Evolutionary conservation across 2,329 filamentous ascomycete genomes (phyloP), one percentile per base, ranked within the genome.

Genomic region (Dryadomyces sulphureus): DNA sequence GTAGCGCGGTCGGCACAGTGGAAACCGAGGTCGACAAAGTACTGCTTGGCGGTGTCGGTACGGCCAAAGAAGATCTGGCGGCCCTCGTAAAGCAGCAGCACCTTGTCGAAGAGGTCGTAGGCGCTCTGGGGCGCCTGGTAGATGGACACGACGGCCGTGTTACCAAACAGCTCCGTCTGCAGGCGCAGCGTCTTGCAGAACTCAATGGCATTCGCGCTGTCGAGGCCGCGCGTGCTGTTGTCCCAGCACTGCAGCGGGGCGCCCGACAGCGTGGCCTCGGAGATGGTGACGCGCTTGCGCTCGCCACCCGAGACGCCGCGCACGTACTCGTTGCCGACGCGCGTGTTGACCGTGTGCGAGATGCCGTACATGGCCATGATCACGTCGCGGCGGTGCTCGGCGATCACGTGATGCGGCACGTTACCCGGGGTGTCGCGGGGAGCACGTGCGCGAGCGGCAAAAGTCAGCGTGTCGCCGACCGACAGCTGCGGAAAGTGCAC

Each of bases 311-410:
- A 81, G 9, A 86, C 81, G 60, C 82, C 82, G 48, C 81, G 78
- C 30, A 86, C 66, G 57, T 77, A 86, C 60, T 86, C 81, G 61
- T 86, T 84, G 42, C 82, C 82, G 20, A 87, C 81, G n/a, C 72
- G 69, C 3, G 81, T 86, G 63, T 86, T 79, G 57, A 80, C 59
- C 1, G 81, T 86, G 62, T 87, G 81, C 12, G 73, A 72, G 52
- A 86, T 83, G 51, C 82, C 82, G 52, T 81, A 85, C 63, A 82
- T 77, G 54, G 81, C 80, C 81, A 85, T 84, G 51, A 81, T 72
- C 38, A 84, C 79, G 59, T 86, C 80, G 27, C 79, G 79, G 71
- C 20, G n/a, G 7, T 17, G 17, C 12, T 40, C 39, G 11, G 32
- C 24, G 50, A 77, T 84, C 12, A 66, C 63, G 44, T 66, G 60